Base-by-base conservation (phyloP, 345 rosid genomes). In the Toxicodendron radicans region DNA sequence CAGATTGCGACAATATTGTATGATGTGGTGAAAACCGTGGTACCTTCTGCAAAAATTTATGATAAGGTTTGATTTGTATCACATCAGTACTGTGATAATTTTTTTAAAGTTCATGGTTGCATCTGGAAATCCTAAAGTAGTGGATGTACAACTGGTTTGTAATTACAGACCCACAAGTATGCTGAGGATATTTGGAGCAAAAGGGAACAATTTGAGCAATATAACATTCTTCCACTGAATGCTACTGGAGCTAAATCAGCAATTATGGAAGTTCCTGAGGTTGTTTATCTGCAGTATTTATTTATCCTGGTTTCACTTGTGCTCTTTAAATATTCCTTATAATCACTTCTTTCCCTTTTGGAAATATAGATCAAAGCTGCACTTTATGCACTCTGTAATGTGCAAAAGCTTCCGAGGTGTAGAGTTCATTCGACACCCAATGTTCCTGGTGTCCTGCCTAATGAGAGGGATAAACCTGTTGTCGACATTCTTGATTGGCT, bases 211-310 rank as follows among this genome's bases (percentile, higher is more conserved):
- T 84, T 79, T n/a, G 84, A 78, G 68, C 92, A 62, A 77, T 91
- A 88, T 76, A 95, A 95, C 86, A 95, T 95, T 84, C 91, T 95
- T 66, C 98, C 99, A 33, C 67, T 93, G 48, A 68, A 90, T 72
- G 89, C 88, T 20, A 82, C 80, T 21, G 97, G 85, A 64, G 84
- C 84, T 60, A 89, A 87, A 88, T 83, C 97, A 58, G 90, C 81
- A 58, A 77, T 93, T 38, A 91, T 93, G 97, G 87, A 93, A 69
- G 90, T 91, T 80, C 94, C 97, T 64, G 95, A 93, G 99, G 98
- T 94, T 81, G 82, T 81, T 76, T 70, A 57, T 54, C 56, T 59
- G 57, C 56, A 20, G 66, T 24, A 27, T 75, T 73, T 58, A 32
- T 78, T 54, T 27, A 73, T 45, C 52, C 41, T 76, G 58, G 24